A percentile compares a stretch with the other conserved stretches of the same genome.
Conservation (phyloP, 768 basidiomycete genomes). For the Russula vinacea region DNA sequence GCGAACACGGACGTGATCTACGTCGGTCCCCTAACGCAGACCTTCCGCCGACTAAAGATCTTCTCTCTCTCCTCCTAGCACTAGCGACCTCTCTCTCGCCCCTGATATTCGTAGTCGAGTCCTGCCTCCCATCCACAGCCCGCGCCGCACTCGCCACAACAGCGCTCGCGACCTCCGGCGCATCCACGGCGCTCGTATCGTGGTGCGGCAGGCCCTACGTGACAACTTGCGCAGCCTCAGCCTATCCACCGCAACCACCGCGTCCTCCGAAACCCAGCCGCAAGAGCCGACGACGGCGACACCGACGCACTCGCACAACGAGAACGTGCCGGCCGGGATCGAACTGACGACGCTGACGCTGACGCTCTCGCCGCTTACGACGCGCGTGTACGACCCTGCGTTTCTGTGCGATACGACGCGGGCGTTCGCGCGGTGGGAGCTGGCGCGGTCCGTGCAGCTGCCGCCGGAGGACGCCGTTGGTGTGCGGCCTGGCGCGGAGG, state of each 20-base stretch:
- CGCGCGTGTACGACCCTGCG: slow-evolving; percentile 70
- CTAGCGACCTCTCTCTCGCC: slow-evolving; percentile 69
- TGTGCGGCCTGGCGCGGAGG: slow-evolving; percentile 52
- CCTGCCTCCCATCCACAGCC: slow-evolving; percentile 65
- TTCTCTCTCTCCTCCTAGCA: slow-evolving; percentile 79
- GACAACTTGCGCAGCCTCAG: slow-evolving; percentile 54
- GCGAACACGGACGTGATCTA: slow-evolving; percentile 41
- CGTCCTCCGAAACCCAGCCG: neutral
- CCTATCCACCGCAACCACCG: slow-evolving; percentile 30
- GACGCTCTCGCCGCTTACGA: slow-evolving; percentile 55
- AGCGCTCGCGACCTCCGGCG: slow-evolving; percentile 66
- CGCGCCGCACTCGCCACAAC: slow-evolving; percentile 64
- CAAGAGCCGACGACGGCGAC: slow-evolving; percentile 14
- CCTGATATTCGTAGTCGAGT: slow-evolving; percentile 79
- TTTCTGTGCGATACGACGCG: slow-evolving; percentile 66
- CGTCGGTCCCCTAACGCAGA: slow-evolving; percentile 64
- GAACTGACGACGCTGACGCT: slow-evolving; percentile 70
- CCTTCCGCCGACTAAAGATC: slow-evolving; percentile 75
- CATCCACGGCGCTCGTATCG: slow-evolving; percentile 71
- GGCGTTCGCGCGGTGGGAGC: slow-evolving; percentile 79
- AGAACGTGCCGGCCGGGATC: slow-evolving; percentile 45
- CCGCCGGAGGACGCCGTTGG: slow-evolving; percentile 39
- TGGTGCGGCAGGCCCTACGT: slow-evolving; percentile 78
- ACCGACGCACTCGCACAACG: slow-evolving; percentile 28
- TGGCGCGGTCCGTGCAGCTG: slow-evolving; percentile 53